Evolutionary conservation across 73 alveolate genomes (phyloP).

Genomic region (Paramecium pentaurelia): DNA sequence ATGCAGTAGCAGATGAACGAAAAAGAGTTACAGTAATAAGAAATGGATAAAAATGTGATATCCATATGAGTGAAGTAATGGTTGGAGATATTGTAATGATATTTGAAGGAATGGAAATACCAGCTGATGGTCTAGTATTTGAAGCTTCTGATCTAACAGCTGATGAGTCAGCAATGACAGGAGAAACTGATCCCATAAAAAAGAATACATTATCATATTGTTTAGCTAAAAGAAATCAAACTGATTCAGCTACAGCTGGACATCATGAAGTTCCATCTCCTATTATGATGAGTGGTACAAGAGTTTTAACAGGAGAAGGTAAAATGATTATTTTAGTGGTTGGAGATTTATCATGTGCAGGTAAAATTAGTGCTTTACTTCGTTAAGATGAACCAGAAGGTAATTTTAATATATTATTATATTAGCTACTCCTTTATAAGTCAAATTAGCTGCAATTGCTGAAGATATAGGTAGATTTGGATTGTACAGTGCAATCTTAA

Average conservation of each 20-base stretch:
- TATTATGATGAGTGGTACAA: conserved; percentile 76
- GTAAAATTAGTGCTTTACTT: conserved; percentile 43
- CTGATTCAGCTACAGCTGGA: conserved; percentile 40
- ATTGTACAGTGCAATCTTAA: conserved; percentile 79
- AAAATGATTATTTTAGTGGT: conserved; percentile 56
- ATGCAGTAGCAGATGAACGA: conserved; percentile 51
- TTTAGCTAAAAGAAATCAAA: conserved; percentile 57
- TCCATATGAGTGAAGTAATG: conserved; percentile 65
- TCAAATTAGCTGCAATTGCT: conserved; percentile 90
- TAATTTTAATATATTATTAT: conserved; percentile 13
- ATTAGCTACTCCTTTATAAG: conserved; percentile 91
- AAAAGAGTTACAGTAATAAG: conserved; percentile 67
- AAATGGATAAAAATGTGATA: conserved; percentile 60
- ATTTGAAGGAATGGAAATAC: conserved; percentile 79
- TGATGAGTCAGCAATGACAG: conserved; percentile 88
- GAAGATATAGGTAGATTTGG: conserved; percentile 90
- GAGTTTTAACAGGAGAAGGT: conserved; percentile 60
- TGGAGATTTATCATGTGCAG: conserved; percentile 52
- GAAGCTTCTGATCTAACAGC: conserved; percentile 62
- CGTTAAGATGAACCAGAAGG: conserved; percentile 53
- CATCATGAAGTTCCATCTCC: conserved; percentile 78
- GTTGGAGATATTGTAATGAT: conserved; percentile 80
- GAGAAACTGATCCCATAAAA: conserved; percentile 73
- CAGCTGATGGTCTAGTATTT: conserved; percentile 73
- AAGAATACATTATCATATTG: conserved; percentile 63